phyloP scores from a whole-genome alignment of 2,329 filamentous ascomycete species.

The Beauveria brongniartii region DNA sequence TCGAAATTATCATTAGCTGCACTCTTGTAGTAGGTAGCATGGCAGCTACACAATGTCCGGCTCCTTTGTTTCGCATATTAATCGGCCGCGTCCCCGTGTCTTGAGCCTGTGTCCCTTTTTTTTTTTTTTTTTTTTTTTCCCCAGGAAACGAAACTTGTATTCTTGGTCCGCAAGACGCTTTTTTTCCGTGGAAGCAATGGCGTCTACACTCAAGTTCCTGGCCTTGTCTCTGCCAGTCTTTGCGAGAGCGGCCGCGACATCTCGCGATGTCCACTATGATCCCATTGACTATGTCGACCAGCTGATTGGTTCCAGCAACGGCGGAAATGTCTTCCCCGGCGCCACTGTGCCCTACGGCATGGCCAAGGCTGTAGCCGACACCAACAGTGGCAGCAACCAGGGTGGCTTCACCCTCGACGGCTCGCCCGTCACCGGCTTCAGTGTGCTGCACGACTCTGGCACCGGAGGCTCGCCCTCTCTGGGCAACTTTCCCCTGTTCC shows the following conservation, averaged over 20 bases:
- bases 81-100: not conserved
- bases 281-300: constrained; percentile 26
- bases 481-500: constrained; percentile 67
- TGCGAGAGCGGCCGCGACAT: not conserved
- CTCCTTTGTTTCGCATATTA: not conserved
- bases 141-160: not conserved
- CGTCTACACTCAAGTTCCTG: not conserved
- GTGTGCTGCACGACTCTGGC: constrained; percentile 50
- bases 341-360: constrained; percentile 39
- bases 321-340: constrained; percentile 36
- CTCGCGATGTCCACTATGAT: constrained; percentile 20
- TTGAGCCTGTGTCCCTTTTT: not conserved
- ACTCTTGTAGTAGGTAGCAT: not conserved
- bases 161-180: not conserved
- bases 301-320: constrained; percentile 34
- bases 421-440: constrained; percentile 44
- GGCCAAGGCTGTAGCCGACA: constrained; percentile 51
- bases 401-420: constrained; percentile 48
- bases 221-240: not conserved
- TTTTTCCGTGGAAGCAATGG: not conserved
- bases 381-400: constrained; percentile 43
- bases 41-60: not conserved
- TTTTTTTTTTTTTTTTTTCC: too few relatives aligned
- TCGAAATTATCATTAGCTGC: not conserved
- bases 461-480: constrained; percentile 53